Evolutionary conservation across 1,284 basidiomycete species (phyloP).

Genomic region (Ceratobasidium sp.): DNA sequence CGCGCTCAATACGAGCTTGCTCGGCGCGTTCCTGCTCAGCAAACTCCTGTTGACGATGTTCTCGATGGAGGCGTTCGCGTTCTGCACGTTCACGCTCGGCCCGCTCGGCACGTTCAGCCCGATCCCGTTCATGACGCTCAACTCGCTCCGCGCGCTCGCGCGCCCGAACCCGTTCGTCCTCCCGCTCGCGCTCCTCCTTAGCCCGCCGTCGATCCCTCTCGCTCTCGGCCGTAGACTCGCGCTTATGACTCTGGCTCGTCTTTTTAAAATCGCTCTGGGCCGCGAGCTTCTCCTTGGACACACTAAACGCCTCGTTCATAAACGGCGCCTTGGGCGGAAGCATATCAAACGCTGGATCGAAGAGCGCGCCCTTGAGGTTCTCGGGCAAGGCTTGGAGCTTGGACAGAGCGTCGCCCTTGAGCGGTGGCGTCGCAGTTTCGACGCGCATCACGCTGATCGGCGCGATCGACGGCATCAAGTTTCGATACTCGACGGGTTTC

Average conservation of each 20-base stretch:
- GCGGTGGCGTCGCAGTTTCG: constrained; percentile 3
- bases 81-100: constrained; percentile 7
- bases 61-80: constrained; percentile 26
- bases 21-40: constrained; percentile 6
- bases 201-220: constrained; percentile 23
- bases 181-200: constrained; percentile 5
- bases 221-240: constrained; percentile 40
- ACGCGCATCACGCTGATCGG: constrained; percentile 44
- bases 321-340: constrained; percentile 26
- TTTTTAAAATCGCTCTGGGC: constrained; percentile 43
- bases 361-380: constrained; percentile 21
- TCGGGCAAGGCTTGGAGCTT: constrained; percentile 4
- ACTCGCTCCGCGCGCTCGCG: constrained; percentile 29
- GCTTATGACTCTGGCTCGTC: constrained; percentile 13
- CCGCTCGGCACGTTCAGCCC: constrained; percentile 17
- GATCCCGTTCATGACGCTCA: constrained; percentile 16
- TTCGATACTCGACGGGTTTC: constrained; percentile 39
- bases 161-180: background rate
- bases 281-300: constrained; percentile 38
- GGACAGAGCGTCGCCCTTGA: background rate
- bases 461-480: constrained; percentile 19
- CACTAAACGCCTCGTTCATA: constrained; percentile 41
- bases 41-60: constrained; percentile 5
- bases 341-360: constrained; percentile 6
- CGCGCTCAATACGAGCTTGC: constrained; percentile 17